Evolutionary conservation across 2,329 filamentous ascomycete species (phyloP), one percentile per base, ranked within the genome.

Genomic region (Colletotrichum sp.): DNA sequence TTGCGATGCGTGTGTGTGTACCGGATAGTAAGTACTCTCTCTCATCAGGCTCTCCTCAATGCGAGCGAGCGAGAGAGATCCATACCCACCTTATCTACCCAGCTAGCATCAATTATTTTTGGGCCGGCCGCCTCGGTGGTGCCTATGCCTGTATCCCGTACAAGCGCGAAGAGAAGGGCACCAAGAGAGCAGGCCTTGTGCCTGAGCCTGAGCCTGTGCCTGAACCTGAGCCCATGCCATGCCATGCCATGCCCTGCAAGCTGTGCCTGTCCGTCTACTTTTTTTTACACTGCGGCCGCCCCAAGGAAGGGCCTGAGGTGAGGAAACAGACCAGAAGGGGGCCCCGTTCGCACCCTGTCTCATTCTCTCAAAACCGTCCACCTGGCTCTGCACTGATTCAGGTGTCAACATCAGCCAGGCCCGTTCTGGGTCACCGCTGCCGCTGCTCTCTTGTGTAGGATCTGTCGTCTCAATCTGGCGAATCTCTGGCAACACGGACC

Each of bases 401-500:
- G 70, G 73, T 63, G 55, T 64, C 57, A n/a, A 68, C 69, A 48
- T 25, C 63, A 63, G 64, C 73, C 69, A 72, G 73, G 69, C 64
- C 48, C 27, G 19, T 68, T 25, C 69, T 48, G 44, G 73, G 64
- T 48, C n/a, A 36, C 57, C 16, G 44, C 39, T 48, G 44, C 44
- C n/a, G 44, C 44, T 52, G 44, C 44, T 52, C n/a, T 22, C n/a
- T n/a, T 13, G n/a, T 48, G 44, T 52, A 25, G 59, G 36, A 73
- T 67, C 73, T 63, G 73, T 32, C 73, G 61, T 77, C 75, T 78
- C 76, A 65, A 71, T 72, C 72, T 75, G 16, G 76, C 44, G 72
- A 74, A 36, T 77, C 80, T 79, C 68, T 65, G 44, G n/a, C 76
- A 48, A 74, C 71, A 76, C 71, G 81, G 81, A 79, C 79, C 79